Conservation (phyloP, 345 rosid genomes). For the Firmiana major region DNA sequence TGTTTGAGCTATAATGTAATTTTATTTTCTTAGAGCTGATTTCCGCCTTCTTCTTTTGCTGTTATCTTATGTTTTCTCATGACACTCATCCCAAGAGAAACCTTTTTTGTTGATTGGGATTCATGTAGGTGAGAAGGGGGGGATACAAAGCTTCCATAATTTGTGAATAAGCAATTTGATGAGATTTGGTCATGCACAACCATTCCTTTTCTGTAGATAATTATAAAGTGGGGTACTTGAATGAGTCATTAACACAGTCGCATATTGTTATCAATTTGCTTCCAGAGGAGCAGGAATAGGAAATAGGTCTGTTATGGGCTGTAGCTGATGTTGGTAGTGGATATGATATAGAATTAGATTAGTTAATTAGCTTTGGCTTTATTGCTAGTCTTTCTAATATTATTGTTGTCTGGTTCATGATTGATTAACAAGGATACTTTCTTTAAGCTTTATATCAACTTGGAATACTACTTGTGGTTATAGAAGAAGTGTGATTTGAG, state of each 20-base stretch:
- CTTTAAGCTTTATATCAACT: no score
- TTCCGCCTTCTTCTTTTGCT: not conserved
- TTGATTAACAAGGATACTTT: no score
- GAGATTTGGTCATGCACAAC: not conserved
- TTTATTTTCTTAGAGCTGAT: not conserved
- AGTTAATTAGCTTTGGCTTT: not conserved
- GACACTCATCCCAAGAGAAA: not conserved
- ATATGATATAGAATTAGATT: not conserved
- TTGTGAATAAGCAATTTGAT: not conserved
- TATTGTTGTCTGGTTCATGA: not conserved
- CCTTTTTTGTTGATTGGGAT: not conserved
- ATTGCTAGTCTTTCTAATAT: not conserved
- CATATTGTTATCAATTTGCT: no score
- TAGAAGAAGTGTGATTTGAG: no score
- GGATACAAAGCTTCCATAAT: not conserved
- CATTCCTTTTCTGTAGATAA: no score
- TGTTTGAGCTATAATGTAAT: not conserved
- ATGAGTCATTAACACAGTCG: not conserved
- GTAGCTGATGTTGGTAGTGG: not conserved
- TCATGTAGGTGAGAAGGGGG: not conserved
- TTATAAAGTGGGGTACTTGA: no score
- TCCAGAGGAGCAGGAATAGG: no score
- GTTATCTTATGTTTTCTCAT: not conserved
- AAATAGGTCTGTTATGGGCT: no score
- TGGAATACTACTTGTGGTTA: no score